Evolutionary conservation across 805 yeast species (phyloP), one percentile per base, ranked within the genome.

Genomic region (Hanseniaspora taiwanica): DNA sequence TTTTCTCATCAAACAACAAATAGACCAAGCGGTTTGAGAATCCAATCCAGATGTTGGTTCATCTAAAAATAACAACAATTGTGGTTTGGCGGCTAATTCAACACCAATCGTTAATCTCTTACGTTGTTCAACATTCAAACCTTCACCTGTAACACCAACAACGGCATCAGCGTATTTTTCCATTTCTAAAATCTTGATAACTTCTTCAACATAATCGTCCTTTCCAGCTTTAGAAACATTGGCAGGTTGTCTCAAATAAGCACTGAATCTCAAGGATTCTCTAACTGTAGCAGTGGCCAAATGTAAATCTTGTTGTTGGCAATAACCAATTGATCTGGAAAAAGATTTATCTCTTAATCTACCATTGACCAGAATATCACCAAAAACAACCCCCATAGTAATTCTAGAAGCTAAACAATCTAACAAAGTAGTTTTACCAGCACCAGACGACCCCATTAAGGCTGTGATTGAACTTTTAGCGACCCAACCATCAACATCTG

Each of bases 361-460:
- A 2, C 97, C 97, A 57, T 91, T 91, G 18, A 86, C 73, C 48
- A 68, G 73, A 10, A 89, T 72, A 2, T 63, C 54, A n/a, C 96
- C 96, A 1, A 64, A 49, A 8, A 75, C 69, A 1, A 48, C 46
- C 2, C 98, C 98, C 25, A 77, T 69, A 54, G 89, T 91, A 54
- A 77, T 73, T 55, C 89, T 91, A 36, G 79, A 81, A 0, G 97
- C 97, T 42, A 91, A 64, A 44, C 91, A 86, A 54, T 91, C 98
- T 39, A 91, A 64, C 34, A 91, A 62, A 0, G 98, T 89, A 1
- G 98, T 89, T 56, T 91, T 91, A 39, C 98, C 98, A 12, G 98
- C 97, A 38, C 98, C 98, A 0, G 96, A 87, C 1, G 96, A 96
- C 35, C 98, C 98, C 94, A 91, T 84, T 33, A 91, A 85, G 1